Evolutionary conservation across 1,284 basidiomycete genomes (phyloP), one percentile per base, ranked within the genome.

Genomic region (Microbotryum violaceum): DNA sequence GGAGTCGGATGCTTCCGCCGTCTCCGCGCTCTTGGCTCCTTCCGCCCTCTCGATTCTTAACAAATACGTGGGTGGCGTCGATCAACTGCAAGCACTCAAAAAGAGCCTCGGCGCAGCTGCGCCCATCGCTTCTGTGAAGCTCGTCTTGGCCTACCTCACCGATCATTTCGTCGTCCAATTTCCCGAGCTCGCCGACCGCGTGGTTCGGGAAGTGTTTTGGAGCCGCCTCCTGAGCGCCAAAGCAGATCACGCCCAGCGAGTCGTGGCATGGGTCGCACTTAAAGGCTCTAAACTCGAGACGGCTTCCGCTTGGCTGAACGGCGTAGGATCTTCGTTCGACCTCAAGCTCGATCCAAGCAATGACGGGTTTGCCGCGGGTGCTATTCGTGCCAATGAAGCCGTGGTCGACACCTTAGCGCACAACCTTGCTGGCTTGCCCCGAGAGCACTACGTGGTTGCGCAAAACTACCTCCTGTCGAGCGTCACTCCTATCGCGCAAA

Each of bases 221-320:
- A 86, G 87, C 0, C 83, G 84, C 68, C 75, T 93, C 21, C 74
- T 93, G 16, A 85, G 83, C 64, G 85, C 85, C 6, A 88, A 87
- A 70, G 76, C 85, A 5, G 57, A 53, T 6, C 31, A 29, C 7
- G 50, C 56, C 6, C 37, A 62, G 33, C 37, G 55, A 3, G 6
- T 59, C 54, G 56, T 52, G 0, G 50, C 33, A 4, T 57, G 12
- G 29, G 18, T 46, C 2, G 56, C 63, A 2, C 57, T 65, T 25
- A 29, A 48, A 20, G 64, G 61, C n/a, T 61, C 61, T 1, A 21
- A 29, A 8, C 58, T 68, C 44, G 66, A 59, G n/a, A 52, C 52
- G 59, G 14, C 49, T 23, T 62, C 63, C 31, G 6, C 49, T 1
- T 68, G 66, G 66, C 25, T 68, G 31, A 54, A 61, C 29, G 60